Percentiles rank a stretch among this genome's conserved stretches.
Evolutionary conservation across 140 eudicot species (phyloP).

Genomic region (Bidens hawaiensis): DNA sequence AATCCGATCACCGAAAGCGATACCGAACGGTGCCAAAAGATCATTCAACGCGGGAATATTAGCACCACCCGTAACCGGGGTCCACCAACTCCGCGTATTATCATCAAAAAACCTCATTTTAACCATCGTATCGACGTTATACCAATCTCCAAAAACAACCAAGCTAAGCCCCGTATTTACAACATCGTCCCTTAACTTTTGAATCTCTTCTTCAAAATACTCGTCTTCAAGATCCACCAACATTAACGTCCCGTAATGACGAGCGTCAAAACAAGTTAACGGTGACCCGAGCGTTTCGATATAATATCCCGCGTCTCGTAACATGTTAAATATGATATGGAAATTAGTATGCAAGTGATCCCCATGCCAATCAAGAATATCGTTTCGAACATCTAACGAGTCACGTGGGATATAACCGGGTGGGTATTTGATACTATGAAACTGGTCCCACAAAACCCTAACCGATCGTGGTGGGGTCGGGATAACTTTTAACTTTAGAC

Average conservation of each 20-base stretch:
- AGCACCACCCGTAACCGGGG: constrained; percentile 96
- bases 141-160: constrained; percentile 94
- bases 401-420: constrained; percentile 97
- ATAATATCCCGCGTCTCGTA: constrained; percentile 88
- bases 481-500: constrained; percentile 68
- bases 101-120: constrained; percentile 97
- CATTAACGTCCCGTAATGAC: constrained; percentile 81
- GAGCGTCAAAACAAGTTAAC: constrained; percentile 91
- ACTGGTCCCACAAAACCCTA: constrained; percentile 89
- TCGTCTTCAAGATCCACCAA: constrained; percentile 98
- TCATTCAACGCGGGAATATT: constrained; percentile 91
- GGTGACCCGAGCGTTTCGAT: constrained; percentile 97
- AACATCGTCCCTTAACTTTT: constrained; percentile 75
- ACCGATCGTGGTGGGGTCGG: constrained; percentile 88
- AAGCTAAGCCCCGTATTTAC: constrained; percentile 71
- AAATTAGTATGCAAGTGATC: constrained; percentile 93
- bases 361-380: constrained; percentile 99
- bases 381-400: constrained; percentile 91
- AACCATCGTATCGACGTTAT: constrained; percentile 92
- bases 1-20: constrained; percentile 92
- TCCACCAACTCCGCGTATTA: constrained; percentile 99
- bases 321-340: constrained; percentile 88
- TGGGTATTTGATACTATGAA: constrained; percentile 91
- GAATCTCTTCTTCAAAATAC: constrained; percentile 76
- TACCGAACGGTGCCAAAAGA: constrained; percentile 90